These are phyloP conservation scores for Aspergillus sp. DNA, from an alignment of 2,329 filamentous ascomycete species.

Conservation along the genomic window DNA sequence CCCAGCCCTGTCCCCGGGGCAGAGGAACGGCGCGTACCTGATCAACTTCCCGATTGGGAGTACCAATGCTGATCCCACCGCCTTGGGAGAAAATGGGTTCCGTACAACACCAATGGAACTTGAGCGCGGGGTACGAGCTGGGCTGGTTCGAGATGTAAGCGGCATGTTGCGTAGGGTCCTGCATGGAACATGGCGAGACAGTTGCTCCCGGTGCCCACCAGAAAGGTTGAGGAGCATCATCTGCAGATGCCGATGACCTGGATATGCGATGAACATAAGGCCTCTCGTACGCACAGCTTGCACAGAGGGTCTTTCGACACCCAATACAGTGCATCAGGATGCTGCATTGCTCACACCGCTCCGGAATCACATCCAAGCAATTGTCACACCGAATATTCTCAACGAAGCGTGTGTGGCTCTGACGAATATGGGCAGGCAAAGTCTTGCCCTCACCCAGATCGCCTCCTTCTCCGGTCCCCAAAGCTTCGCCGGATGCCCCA, in stretches of 20 bases:
- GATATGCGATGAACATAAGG: conserved; percentile 35
- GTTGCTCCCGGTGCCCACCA: conserved; percentile 55
- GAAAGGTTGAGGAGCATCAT: conserved; percentile 27
- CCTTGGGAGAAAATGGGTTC: conserved; percentile 55
- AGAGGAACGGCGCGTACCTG: conserved; percentile 52
- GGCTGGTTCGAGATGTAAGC: conserved; percentile 29
- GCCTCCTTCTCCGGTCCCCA: conserved; percentile 43
- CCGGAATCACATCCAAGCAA: conserved; percentile 47
- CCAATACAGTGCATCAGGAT: conserved; percentile 57
- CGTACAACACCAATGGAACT: conserved; percentile 55
- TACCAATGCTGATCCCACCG: conserved; percentile 52
- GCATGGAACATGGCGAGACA: conserved; percentile 53
- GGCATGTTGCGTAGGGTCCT: conserved; percentile 37
- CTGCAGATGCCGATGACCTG: conserved; percentile 7
- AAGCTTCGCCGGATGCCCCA: conserved; percentile 49
- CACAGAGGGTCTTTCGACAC: conserved; percentile 54
- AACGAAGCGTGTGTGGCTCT: conserved; percentile 48
- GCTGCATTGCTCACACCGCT: conserved; percentile 55
- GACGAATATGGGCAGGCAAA: conserved; percentile 47
- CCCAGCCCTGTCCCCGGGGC: conserved; percentile 48
- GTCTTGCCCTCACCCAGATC: conserved; percentile 48
- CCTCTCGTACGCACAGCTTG: conserved; percentile 53
- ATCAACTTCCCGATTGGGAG: conserved; percentile 48
- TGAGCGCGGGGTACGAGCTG: conserved; percentile 42
- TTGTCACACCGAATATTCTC: conserved; percentile 49